Conservation (phyloP, 2,329 filamentous ascomycete genomes). For the Leptographium wingfieldii region DNA sequence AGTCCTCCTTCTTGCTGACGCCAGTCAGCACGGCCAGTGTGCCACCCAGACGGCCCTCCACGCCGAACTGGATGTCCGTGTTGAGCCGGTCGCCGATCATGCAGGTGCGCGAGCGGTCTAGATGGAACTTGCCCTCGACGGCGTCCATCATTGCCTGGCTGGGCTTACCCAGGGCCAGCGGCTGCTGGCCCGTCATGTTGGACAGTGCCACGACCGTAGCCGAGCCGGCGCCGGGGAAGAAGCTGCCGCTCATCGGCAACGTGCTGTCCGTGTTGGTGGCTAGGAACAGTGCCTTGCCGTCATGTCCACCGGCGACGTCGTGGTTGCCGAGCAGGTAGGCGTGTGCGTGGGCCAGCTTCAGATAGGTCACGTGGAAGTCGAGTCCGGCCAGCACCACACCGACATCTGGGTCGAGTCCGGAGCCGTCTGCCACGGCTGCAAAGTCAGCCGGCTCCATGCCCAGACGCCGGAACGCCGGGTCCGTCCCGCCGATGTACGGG, state of each 20-base stretch:
- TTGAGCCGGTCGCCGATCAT: constrained; percentile 94
- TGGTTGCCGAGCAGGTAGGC: constrained; percentile 68
- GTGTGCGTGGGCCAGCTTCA: constrained; percentile 74
- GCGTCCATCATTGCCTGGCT: constrained; percentile 99
- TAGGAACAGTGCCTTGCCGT: constrained; percentile 69
- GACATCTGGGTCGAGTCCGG: constrained; percentile 72
- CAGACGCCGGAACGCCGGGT: constrained; percentile 55
- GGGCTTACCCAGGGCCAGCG: constrained; percentile 78
- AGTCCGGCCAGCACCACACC: constrained; percentile 80
- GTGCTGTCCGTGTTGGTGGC: constrained; percentile 92
- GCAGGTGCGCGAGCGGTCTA: constrained; percentile 73
- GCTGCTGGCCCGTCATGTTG: constrained; percentile 56
- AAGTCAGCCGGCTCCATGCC: constrained; percentile 77
- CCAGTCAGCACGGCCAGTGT: constrained; percentile 87
- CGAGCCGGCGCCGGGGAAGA: constrained; percentile 88
- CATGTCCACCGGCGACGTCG: constrained; percentile 59
- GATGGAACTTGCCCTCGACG: constrained; percentile 87
- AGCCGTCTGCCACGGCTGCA: constrained; percentile 60
- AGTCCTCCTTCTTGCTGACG: constrained; percentile 74
- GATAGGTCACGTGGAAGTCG: constrained; percentile 91
- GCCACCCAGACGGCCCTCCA: constrained; percentile 81
- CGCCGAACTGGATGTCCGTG: constrained; percentile 91
- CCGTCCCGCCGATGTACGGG: constrained; percentile 74
- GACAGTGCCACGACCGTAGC: constrained; percentile 60
- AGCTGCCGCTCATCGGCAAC: constrained; percentile 63